Evolutionary conservation across 495 filamentous ascomycete genomes (phyloP), one percentile per base, ranked within the genome.

Genomic region (Rhypophila decipiens): DNA sequence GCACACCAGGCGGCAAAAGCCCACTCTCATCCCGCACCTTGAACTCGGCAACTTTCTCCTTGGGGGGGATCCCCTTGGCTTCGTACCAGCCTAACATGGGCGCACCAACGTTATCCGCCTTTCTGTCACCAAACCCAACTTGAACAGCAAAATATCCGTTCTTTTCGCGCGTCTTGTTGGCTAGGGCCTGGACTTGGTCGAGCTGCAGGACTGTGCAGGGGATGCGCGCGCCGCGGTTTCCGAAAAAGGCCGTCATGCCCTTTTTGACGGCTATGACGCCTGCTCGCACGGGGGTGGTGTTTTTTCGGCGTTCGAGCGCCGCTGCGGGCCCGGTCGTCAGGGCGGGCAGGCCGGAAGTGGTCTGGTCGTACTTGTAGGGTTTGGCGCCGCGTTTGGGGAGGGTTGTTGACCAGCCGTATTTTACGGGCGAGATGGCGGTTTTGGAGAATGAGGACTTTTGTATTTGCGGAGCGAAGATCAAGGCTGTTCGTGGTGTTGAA

Each of bases 111-210:
- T 94, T 95, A 37, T 67, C 74, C 15, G 86, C 66, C 39, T 82
- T 76, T 55, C 83, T 88, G 76, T 80, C 85, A 23, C 93, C 93
- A 20, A 76, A 69, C 13, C 93, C 93, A 37, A 98, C 72, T 67
- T 96, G 91, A 15, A 97, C 87, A 24, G 89, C 91, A 63, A 73
- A 95, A 68, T 97, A 97, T 5, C 91, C 93, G 66, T 98, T 83
- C 58, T 73, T 72, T 50, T 81, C 64, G 19, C 78, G 71, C 29
- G 87, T 93, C 77, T 96, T 96, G 65, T 86, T 80, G 34, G 83
- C 80, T 11, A 93, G 74, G 1, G 95, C 88, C 59, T 96, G 87
- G 24, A 91, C 87, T 40, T 89, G 78, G 67, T 98, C 93, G 53
- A 98, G 75, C 68, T 97, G 93, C 31, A 98, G 78, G 43, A 98